Evolutionary conservation across 1,284 basidiomycete species (phyloP), one percentile per base, ranked within the genome.

Genomic region (Naganishia cerealis): DNA sequence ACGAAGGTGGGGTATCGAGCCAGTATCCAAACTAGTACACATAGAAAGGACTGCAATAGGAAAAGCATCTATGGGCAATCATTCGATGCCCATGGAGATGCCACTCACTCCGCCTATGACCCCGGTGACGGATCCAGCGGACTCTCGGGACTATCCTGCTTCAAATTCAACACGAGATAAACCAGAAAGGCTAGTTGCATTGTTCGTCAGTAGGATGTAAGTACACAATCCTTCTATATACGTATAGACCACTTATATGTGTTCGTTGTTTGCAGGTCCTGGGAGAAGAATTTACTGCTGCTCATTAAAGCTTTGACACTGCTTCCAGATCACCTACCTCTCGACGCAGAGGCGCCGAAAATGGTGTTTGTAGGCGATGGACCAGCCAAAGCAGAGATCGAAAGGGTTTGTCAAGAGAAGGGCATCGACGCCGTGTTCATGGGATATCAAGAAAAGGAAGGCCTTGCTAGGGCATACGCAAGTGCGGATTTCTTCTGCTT

Each of bases 281-380:
- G 84, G 83, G 85, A 86, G 75, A 86, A 86, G 77, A 86, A 86
- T 73, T 81, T 86, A 2, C 78, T 82, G n/a, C 79, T 86, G 7
- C 77, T 86, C 6, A 80, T 86, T 57, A 78, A 82, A 58, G 83
- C 85, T 0, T 84, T 83, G 73, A 72, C 74, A 6, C 69, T 77
- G 6, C 75, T 85, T 3, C 73, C 75, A 1, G 62, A 55, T 0
- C 24, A 74, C 38, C 65, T 79, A 7, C 72, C 71, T 0, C 57
- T 63, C 21, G 74, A 67, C 65, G 68, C 70, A 66, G 66, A 62
- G 29, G 43, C 77, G 72, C 82, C 83, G 26, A 84, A 84, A 71
- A 81, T 86, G 26, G 82, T 86, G 3, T 83, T 86, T 53, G 84
- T 85, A 24, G 85, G 85, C 7, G 84, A 86, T 67, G 85, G 85